A percentile compares a stretch with the other conserved stretches of the same genome.
phyloP scores from a whole-genome alignment of 2,329 filamentous ascomycete species.

The Trichoderma atroviride region DNA sequence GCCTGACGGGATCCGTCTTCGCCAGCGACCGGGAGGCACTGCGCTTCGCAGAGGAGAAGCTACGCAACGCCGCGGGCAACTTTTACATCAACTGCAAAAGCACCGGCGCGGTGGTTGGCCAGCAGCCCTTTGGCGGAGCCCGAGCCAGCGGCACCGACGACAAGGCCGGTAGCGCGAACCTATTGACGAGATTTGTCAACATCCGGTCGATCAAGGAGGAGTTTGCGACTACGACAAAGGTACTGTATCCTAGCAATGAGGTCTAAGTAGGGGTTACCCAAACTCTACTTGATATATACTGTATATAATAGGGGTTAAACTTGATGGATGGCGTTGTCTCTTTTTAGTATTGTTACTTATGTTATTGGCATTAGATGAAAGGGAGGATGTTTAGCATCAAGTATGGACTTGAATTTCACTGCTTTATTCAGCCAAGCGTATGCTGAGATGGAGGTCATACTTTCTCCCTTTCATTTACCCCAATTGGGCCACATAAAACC shows the following conservation, averaged over 20 bases:
- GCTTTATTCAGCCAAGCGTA: no score
- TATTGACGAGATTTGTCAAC: conserved; percentile 68
- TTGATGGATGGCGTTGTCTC: conserved; percentile 7
- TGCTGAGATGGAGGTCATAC: no score
- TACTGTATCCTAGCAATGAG: conserved; percentile 74
- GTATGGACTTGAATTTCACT: no score
- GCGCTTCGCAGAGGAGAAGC: conserved; percentile 68
- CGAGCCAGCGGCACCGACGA: conserved; percentile 72
- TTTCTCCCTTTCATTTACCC: background rate
- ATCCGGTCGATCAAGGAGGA: conserved; percentile 74
- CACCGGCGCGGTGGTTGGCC: conserved; percentile 71
- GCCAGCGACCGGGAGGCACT: conserved; percentile 68
- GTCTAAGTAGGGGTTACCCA: conserved; percentile 40
- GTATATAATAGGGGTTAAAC: background rate
- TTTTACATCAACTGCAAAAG: conserved; percentile 88
- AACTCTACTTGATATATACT: background rate
- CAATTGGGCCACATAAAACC: background rate
- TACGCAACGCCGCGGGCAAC: conserved; percentile 76
- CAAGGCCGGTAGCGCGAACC: conserved; percentile 68
- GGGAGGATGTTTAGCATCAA: background rate
- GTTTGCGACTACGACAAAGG: conserved; percentile 64
- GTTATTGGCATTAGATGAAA: background rate
- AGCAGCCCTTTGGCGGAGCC: conserved; percentile 72
- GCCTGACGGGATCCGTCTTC: conserved; percentile 76
- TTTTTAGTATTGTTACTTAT: background rate